Evolutionary conservation across 345 rosid genomes (phyloP), one percentile per base, ranked within the genome.

Genomic region (Arabidopsis thaliana): DNA sequence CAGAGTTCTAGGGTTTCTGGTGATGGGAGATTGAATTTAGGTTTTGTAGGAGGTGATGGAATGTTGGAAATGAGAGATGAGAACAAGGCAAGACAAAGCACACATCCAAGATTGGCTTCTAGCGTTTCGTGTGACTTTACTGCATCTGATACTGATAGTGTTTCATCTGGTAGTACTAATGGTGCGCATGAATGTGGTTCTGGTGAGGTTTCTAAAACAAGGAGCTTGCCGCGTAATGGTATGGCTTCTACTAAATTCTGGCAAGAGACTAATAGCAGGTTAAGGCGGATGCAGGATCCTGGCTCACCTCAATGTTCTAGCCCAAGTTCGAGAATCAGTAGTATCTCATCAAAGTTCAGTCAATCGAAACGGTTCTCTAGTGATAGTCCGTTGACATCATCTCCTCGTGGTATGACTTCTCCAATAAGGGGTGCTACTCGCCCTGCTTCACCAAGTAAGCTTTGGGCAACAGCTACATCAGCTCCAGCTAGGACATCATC

Each of bases 231-330:
- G 20, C 85, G 85, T 58, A 87, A 86, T 34, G 78, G 71, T 44
- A 71, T 37, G 40, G 77, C 82, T 64, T 94, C 96, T 46, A 88
- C 96, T 3, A 89, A 85, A 82, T 94, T 94, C 81, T 94, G 98
- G 97, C 98, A 87, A 75, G 97, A 94, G 81, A 90, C 97, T 48
- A 91, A 94, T 73, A 87, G 85, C 78, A 85, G 95, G 81, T 75
- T 94, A 81, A 87, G 98, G 76, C 79, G 97, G 75, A 77, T 91
- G 64, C 97, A 88, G 75, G 98, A 94, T 82, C 96, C 93, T 0
- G 87, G 93, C 16, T 90, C 93, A 1, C 93, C 92, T 22, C 71
- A 86, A 66, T 87, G 81, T 23, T 55, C 82, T 23, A 88, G 90
- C 79, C 93, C 91, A 4, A 83, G 83, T 64, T 83, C 86, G 0